Percentiles rank a stretch among this genome's conserved stretches.
Evolutionary conservation across 345 rosid species (phyloP).

Genomic region (Arabis hirsuta): DNA sequence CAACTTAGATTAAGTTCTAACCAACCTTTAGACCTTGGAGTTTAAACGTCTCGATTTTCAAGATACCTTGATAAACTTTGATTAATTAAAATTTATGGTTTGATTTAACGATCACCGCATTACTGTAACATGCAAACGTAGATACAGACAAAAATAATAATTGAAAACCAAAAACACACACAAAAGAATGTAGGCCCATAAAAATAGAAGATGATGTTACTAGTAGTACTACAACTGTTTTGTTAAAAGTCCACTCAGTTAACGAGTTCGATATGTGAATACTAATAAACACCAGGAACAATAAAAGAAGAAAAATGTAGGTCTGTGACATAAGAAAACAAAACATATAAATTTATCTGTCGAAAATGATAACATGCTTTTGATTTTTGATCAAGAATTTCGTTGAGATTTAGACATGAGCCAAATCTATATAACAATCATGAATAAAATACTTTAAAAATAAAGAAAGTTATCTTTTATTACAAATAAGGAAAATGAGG

Average conservation of each 20-base stretch:
- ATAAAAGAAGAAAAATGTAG: slow-evolving; percentile 22
- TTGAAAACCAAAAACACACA: neutral
- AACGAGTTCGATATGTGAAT: slow-evolving; percentile 41
- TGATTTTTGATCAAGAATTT: slow-evolving; percentile 21
- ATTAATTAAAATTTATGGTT: neutral
- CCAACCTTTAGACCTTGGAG: neutral
- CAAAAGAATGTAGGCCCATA: slow-evolving; percentile 30
- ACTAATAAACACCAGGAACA: slow-evolving; percentile 12
- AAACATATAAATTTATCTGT: slow-evolving; percentile 7
- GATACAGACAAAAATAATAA: neutral
- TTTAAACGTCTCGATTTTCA: slow-evolving; percentile 7
- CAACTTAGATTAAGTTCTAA: neutral
- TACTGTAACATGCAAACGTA: slow-evolving; percentile 12
- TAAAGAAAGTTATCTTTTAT: slow-evolving; percentile 8
- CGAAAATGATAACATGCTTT: slow-evolving; percentile 27
- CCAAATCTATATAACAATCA: slow-evolving; percentile 22
- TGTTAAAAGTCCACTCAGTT: slow-evolving; percentile 38
- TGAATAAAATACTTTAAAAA: slow-evolving; percentile 3
- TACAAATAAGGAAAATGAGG: too few species aligned
- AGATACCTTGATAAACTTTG: neutral
- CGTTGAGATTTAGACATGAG: slow-evolving; percentile 38
- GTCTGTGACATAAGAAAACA: slow-evolving; percentile 42
- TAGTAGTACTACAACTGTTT: slow-evolving; percentile 8
- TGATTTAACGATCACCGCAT: neutral
- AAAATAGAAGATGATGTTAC: slow-evolving; percentile 18